Base-by-base conservation (phyloP, 1,284 basidiomycete species). In the Meira nashicola region DNA sequence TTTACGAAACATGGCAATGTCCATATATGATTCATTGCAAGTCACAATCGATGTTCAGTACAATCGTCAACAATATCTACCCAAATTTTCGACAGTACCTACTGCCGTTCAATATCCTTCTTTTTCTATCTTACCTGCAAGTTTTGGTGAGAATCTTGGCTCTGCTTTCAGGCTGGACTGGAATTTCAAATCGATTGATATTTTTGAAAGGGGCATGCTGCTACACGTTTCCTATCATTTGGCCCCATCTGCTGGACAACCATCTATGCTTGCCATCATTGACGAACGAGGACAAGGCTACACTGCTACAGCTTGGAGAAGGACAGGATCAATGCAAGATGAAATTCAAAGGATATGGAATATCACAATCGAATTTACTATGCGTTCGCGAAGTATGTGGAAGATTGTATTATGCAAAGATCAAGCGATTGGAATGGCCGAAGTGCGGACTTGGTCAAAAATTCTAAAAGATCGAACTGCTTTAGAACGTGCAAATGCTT, bases 261-360 rank as follows among this genome's bases (percentile, higher is more conserved):
- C 67, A 15, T 58, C 63, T 10, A 43, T 68, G 40, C 58, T 69
- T 37, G 67, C 63, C 39, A 56, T 62, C 25, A 62, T 73, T 12
- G 71, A 73, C 55, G 68, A 68, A 38, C 57, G 61, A 2, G 71
- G 62, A 5, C 65, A 63, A 39, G 44, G 55, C 5, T 49, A 65
- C 17, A 55, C 59, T 17, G 55, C 54, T 17, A 39, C 61, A 9
- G 50, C 39, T 8, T 48, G 55, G 33, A 39, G 19, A 12, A 41
- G 54, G 5, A 48, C 47, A 19, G 47, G 48, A 12, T 51, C 39
- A 14, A 14, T 48, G 12, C 39, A 65, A 37, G 60, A 65, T 38
- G 58, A 46, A 9, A 59, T 62, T 37, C 57, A 58, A 41, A 33
- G 44, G 15, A 58, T 72, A 1, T 72, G 66, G 66, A 56, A 53